These are phyloP conservation scores for Trichoderma afroharzianum DNA, from an alignment of 2,329 filamentous ascomycete genomes.

Conservation along the genomic window DNA sequence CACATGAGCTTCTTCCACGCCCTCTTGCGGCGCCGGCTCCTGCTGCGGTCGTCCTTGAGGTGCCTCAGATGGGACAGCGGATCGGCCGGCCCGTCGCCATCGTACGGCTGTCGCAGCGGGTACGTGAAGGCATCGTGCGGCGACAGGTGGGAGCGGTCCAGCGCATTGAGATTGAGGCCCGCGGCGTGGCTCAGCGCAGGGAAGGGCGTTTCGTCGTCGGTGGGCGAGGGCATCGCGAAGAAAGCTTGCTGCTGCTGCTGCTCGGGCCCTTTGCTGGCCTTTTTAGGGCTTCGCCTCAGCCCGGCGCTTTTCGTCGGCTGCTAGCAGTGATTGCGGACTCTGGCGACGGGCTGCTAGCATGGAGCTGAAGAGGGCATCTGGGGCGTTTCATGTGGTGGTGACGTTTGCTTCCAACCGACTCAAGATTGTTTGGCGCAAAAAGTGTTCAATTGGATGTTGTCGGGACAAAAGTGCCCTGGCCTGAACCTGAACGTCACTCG, in stretches of 20 bases:
- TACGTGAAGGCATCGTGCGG: constrained; percentile 81
- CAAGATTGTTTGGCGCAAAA: not conserved
- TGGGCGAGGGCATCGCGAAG: constrained; percentile 34
- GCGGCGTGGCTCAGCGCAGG: constrained; percentile 31
- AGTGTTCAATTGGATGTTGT: not conserved
- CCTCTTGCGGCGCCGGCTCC: constrained; percentile 65
- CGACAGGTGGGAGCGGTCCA: constrained; percentile 66
- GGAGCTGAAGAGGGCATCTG: not conserved
- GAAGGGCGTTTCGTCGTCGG: constrained; percentile 38
- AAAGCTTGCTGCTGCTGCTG: not conserved
- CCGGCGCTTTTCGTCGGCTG: not conserved
- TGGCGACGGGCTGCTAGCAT: not conserved
- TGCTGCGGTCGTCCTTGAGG: constrained; percentile 54
- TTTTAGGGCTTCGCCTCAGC: not conserved
- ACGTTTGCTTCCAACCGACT: not conserved
- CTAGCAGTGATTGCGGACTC: not conserved
- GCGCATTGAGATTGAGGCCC: constrained; percentile 29
- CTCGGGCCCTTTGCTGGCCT: not conserved
- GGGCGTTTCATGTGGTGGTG: not conserved
- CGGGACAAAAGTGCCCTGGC: not conserved
- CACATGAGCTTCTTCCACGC: constrained; percentile 95
- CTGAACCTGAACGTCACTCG: not conserved
- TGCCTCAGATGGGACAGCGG: constrained; percentile 40
- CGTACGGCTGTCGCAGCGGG: constrained; percentile 51
- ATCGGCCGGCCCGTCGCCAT: constrained; percentile 35